Percentiles rank a stretch among this genome's conserved stretches.
Conservation (phyloP, 139 green algal species). For the Gonium pectorale region DNA sequence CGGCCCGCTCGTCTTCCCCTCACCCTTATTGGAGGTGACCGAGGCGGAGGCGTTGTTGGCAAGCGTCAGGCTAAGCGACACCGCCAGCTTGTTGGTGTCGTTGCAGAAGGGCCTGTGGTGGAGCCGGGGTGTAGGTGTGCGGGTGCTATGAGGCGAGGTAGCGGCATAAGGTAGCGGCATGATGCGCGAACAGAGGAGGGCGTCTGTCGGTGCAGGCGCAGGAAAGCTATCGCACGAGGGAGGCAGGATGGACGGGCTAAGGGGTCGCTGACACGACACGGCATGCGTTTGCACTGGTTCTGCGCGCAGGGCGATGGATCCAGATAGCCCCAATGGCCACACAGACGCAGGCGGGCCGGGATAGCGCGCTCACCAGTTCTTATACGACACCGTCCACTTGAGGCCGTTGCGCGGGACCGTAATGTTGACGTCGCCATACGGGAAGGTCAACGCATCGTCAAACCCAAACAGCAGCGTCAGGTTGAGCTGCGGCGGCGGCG, state of each 20-base stretch:
- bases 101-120: constrained; percentile 33
- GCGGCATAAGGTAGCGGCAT: too few species aligned
- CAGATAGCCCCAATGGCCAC: too few species aligned
- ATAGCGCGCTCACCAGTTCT: constrained; percentile 30
- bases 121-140: background rate
- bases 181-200: too few species aligned
- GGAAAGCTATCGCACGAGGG: too few species aligned
- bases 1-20: too few species aligned
- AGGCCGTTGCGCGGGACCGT: constrained; percentile 25
- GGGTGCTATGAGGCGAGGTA: too few species aligned
- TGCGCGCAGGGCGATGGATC: too few species aligned
- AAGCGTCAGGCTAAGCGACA: constrained; percentile 11
- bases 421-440: constrained; percentile 8
- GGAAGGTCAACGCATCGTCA: constrained; percentile 3
- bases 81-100: background rate
- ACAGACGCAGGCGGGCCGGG: too few species aligned
- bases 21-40: background rate
- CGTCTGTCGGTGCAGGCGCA: too few species aligned
- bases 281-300: too few species aligned
- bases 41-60: background rate
- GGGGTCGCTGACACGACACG: too few species aligned
- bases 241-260: too few species aligned
- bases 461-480: constrained; percentile 25
- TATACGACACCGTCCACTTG: constrained; percentile 13
- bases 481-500: background rate